Evolutionary conservation across 2,329 filamentous ascomycete genomes (phyloP), one percentile per base, ranked within the genome.

Genomic region (Cladorrhinum sp.): DNA sequence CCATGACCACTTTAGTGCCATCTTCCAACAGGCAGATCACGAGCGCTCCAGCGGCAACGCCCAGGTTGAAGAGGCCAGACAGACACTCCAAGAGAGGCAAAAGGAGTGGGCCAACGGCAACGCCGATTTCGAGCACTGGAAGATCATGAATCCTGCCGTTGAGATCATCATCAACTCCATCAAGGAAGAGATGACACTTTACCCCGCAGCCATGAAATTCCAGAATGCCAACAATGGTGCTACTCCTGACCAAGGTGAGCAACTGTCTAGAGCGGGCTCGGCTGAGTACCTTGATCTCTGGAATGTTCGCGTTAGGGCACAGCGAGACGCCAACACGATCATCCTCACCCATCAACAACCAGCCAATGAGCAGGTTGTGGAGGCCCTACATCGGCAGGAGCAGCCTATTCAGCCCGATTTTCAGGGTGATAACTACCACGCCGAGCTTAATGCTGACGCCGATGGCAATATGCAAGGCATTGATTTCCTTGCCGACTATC

Each of bases 121-220:
- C 21, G 6, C 8, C 20, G 3, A 12, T 1, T 60, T 58, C 23
- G n/a, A 28, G 12, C 4, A 30, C 0, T 64, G 60, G 60, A 53
- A 58, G 16, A 23, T 42, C 18, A 39, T n/a, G 0, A 58, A 59
- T 48, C 57, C 60, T 2, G 62, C 60, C 3, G 33, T 58, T 18
- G 21, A 7, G 1, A 30, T 48, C 30, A 58, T 62, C 33, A 50
- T 62, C 7, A 36, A 21, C 50, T 60, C 58, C 42, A 48, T 55
- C 30, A 42, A 56, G 12, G 24, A 33, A 5, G 62, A 64, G 14
- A 18, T 26, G 28, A 42, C 51, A 16, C 39, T 49, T 8, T 3
- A 53, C 39, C 16, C n/a, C 8, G 39, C 53, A 3, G 54, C 16
- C 5, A 26, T 36, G 33, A 42, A 57, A 33, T 18, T 21, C 9